phyloP scores from a whole-genome alignment of 2,329 filamentous ascomycete species.

The Colletotrichum neosansevieriae region DNA sequence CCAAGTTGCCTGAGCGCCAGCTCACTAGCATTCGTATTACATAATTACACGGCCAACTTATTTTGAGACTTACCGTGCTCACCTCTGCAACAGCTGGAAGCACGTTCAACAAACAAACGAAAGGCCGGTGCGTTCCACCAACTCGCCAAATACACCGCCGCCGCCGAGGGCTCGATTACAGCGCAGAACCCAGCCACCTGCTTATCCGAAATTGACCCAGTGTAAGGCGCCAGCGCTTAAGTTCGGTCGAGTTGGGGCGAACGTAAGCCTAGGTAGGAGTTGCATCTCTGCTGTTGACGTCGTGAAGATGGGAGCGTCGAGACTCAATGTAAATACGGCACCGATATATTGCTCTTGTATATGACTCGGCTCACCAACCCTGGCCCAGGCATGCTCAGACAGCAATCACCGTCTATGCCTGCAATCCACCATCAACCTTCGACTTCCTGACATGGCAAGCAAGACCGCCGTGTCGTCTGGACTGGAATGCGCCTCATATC shows the following conservation, averaged over 20 bases:
- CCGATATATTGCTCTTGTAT: background rate
- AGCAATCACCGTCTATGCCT: background rate
- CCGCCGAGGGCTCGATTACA: background rate
- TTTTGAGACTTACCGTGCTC: background rate
- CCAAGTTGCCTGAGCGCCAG: background rate
- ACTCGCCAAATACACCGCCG: conserved; percentile 2
- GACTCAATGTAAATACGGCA: conserved; percentile 4
- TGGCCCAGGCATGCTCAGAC: background rate
- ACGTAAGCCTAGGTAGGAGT: background rate
- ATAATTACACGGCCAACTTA: background rate
- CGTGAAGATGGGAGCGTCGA: background rate
- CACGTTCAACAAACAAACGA: conserved; percentile 1
- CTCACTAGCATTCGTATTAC: background rate
- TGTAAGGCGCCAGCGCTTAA: background rate
- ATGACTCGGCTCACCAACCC: background rate
- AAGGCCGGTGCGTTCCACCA: background rate
- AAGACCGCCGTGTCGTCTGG: background rate
- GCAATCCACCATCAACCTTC: background rate
- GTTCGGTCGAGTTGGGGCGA: conserved; percentile 14
- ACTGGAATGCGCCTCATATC: too few species aligned
- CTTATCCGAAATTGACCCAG: background rate
- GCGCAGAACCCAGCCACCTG: background rate
- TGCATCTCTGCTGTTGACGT: background rate
- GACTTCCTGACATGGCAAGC: background rate
- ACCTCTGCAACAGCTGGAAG: background rate